Conservation (phyloP, 2,329 filamentous ascomycete genomes). For the Fusarium sp. region DNA sequence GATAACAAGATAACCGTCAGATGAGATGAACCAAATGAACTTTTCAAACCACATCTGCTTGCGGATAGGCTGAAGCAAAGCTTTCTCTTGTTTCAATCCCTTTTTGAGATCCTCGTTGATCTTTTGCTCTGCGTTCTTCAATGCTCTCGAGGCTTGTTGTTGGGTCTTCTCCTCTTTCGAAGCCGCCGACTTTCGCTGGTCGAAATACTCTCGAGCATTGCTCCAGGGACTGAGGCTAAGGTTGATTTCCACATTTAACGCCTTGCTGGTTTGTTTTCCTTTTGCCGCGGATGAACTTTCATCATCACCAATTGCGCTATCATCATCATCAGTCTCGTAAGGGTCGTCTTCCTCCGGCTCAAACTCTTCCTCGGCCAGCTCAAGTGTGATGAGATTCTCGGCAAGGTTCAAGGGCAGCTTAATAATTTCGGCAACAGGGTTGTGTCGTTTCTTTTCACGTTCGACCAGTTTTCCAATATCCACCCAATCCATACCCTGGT, state of each 20-base stretch:
- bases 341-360: constrained; percentile 71
- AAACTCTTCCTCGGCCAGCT: constrained; percentile 77
- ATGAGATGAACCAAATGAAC: constrained; percentile 94
- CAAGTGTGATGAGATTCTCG: constrained; percentile 88
- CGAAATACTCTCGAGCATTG: constrained; percentile 93
- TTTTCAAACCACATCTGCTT: constrained; percentile 97
- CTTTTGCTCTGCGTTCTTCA: constrained; percentile 92
- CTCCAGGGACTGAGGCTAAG: constrained; percentile 85
- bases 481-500: constrained; percentile 97
- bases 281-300: constrained; percentile 54
- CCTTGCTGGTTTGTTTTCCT: constrained; percentile 62
- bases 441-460: constrained; percentile 82
- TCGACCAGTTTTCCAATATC: constrained; percentile 91
- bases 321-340: constrained; percentile 77
- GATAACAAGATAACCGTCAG: constrained; percentile 92
- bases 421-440: constrained; percentile 89
- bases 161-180: constrained; percentile 90
- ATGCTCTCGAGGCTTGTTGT: constrained; percentile 81
- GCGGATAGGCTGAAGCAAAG: constrained; percentile 83
- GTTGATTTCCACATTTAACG: constrained; percentile 84
- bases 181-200: constrained; percentile 85
- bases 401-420: constrained; percentile 87
- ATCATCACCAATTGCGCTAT: constrained; percentile 56
- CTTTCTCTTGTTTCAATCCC: constrained; percentile 91
- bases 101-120: constrained; percentile 88